Base-by-base conservation (phyloP, 352 stramenopile genomes). In the Thalassiosira pacifica region DNA sequence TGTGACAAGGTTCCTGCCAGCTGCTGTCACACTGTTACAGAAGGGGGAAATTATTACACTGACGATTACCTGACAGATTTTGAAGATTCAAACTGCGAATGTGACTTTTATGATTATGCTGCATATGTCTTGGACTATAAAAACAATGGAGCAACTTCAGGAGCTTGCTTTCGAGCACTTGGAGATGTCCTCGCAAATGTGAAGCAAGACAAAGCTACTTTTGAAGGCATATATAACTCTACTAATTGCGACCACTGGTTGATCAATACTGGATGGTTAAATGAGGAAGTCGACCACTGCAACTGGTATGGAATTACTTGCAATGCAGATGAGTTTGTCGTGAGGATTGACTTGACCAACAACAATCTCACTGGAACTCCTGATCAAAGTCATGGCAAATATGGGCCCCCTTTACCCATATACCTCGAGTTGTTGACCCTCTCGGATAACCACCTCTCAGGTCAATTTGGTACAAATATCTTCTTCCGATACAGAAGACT, bases 341-440 rank as follows among this genome's bases (percentile, higher is more conserved):
- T 29, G 34, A 18, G 3, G 0, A 82, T 88, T 24, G 18, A 88
- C 2, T 63, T 85, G 42, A 60, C 37, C 3, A 8, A 22, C 32
- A 88, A 88, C 82, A 85, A 82, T 53, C 42, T 88, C 11, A 63
- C 22, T n/a, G n/a, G n/a, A n/a, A n/a, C n/a, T n/a, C n/a, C n/a
- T n/a, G n/a, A n/a, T n/a, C n/a, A n/a, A n/a, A n/a, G n/a, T n/a
- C n/a, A n/a, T n/a, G n/a, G n/a, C n/a, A n/a, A n/a, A n/a, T n/a
- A n/a, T n/a, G 16, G 82, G 82, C n/a, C 8, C 3, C 3, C 72
- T 83, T 63, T 48, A 48, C 37, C 13, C 6, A 13, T 48, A 48
- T 13, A 13, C 37, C 6, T 48, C 13, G 37, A 48, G 6, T 48
- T 48, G 37, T 6, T n/a, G n/a, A n/a, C n/a, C n/a, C n/a, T n/a